These are phyloP conservation scores for Ustilago nuda DNA, from an alignment of 1,284 basidiomycete genomes.

Conservation along the genomic window DNA sequence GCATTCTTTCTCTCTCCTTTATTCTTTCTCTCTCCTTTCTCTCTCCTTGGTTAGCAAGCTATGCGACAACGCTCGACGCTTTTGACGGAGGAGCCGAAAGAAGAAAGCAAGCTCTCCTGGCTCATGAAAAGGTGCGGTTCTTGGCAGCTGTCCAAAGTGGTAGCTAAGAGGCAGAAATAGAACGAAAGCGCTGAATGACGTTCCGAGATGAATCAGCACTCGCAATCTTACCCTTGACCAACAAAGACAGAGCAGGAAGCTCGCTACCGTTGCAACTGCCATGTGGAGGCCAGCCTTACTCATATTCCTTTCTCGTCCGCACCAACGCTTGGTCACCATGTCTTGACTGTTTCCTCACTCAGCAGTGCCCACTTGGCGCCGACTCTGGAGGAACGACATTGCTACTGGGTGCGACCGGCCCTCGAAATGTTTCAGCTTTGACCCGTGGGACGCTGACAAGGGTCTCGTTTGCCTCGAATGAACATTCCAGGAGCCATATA, in stretches of 20 bases:
- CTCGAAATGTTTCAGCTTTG: no score
- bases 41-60: no score
- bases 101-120: no score
- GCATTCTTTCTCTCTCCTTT: no score
- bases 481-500: slow-evolving; percentile 2
- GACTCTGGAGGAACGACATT: not conserved
- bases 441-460: no score
- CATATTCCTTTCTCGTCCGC: not conserved
- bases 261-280: not conserved
- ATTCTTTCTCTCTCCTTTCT: no score
- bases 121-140: no score
- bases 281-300: slow-evolving; percentile 19
- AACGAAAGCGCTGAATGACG: slow-evolving; percentile 13
- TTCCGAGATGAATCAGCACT: slow-evolving; percentile 22
- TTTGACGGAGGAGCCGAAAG: no score
- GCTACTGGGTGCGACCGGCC: no score
- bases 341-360: slow-evolving; percentile 3
- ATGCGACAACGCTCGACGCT: no score
- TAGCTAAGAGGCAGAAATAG: not conserved
- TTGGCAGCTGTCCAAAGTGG: no score
- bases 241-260: not conserved
- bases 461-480: no score
- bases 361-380: not conserved
- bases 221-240: not conserved
- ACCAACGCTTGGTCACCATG: not conserved